Evolutionary conservation across 2,329 filamentous ascomycete species (phyloP).

Genomic region (Colletotrichum nymphaeae): DNA sequence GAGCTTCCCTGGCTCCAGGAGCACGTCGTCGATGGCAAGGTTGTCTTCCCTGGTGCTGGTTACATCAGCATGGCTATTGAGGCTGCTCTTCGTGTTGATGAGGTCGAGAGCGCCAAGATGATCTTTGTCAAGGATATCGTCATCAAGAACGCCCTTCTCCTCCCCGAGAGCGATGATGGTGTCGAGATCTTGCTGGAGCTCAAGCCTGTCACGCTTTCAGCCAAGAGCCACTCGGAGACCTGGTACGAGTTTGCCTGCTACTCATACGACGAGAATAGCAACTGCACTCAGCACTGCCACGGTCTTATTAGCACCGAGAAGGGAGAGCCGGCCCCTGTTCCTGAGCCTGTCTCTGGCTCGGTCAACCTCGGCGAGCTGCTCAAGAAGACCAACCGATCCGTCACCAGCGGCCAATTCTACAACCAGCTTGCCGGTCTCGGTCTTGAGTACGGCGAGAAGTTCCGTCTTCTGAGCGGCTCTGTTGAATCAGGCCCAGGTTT

Average conservation of each 20-base stretch:
- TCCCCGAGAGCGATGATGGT: slow-evolving; percentile 39
- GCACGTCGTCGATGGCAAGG: slow-evolving; percentile 43
- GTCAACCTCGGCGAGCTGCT: slow-evolving; percentile 32
- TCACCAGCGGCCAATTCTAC: slow-evolving; percentile 38
- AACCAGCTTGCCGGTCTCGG: slow-evolving; percentile 39
- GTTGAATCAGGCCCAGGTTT: slow-evolving; percentile 41
- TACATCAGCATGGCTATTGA: slow-evolving; percentile 48
- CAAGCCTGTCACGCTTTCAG: slow-evolving; percentile 37
- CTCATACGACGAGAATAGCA: slow-evolving; percentile 40
- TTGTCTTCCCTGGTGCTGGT: slow-evolving; percentile 47
- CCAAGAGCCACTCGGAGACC: slow-evolving; percentile 38
- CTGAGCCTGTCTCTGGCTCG: slow-evolving; percentile 14
- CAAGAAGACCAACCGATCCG: slow-evolving; percentile 39
- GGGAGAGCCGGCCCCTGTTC: slow-evolving; percentile 31
- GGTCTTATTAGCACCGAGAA: slow-evolving; percentile 38
- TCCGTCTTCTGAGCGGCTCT: slow-evolving; percentile 38
- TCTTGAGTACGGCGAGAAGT: slow-evolving; percentile 40
- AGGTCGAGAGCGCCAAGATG: slow-evolving; percentile 33
- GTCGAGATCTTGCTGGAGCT: slow-evolving; percentile 41
- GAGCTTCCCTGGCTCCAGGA: slow-evolving; percentile 49
- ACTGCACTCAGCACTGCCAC: slow-evolving; percentile 40
- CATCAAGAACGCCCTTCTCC: slow-evolving; percentile 40
- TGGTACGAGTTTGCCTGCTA: slow-evolving; percentile 42
- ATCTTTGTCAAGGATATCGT: slow-evolving; percentile 38
- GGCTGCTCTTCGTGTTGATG: slow-evolving; percentile 38